These are phyloP conservation scores for Omphalea diandra DNA, from an alignment of 441 rosid genomes.

Conservation along the genomic window DNA sequence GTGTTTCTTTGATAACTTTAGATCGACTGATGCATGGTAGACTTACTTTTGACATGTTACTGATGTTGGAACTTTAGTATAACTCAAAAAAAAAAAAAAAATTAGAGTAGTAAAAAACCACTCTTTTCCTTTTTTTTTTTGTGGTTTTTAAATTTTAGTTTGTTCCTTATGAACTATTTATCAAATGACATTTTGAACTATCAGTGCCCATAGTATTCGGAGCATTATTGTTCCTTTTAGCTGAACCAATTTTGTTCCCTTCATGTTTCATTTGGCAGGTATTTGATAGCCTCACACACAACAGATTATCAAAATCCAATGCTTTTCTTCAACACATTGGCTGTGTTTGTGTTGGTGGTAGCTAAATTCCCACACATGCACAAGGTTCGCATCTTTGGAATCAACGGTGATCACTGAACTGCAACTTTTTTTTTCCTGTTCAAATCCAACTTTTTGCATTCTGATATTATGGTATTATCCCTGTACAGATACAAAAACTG, in stretches of 20 bases:
- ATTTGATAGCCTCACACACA: constrained; percentile 91
- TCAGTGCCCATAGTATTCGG: neutral
- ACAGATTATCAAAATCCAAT: constrained; percentile 88
- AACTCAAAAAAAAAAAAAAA: too few relatives aligned
- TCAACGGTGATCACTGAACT: constrained; percentile 62
- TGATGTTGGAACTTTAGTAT: neutral
- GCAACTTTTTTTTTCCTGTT: neutral
- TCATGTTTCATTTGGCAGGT: constrained; percentile 43
- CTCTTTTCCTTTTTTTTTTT: neutral
- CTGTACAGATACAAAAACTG: constrained; percentile 40
- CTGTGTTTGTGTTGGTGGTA: constrained; percentile 80
- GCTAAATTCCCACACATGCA: constrained; percentile 98
- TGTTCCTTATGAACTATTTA: neutral
- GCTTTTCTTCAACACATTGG: constrained; percentile 82
- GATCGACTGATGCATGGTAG: neutral
- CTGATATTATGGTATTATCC: constrained; percentile 28
- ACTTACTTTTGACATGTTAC: constrained; percentile 1
- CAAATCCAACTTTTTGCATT: constrained; percentile 24
- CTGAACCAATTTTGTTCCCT: neutral
- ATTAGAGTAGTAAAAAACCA: too few relatives aligned
- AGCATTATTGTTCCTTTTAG: neutral
- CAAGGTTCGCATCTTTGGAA: constrained; percentile 95
- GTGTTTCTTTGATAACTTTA: neutral
- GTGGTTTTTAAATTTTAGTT: neutral
- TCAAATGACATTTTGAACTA: neutral